phyloP scores from a whole-genome alignment of 2,329 filamentous ascomycete species.

The Bipolaris cookei region DNA sequence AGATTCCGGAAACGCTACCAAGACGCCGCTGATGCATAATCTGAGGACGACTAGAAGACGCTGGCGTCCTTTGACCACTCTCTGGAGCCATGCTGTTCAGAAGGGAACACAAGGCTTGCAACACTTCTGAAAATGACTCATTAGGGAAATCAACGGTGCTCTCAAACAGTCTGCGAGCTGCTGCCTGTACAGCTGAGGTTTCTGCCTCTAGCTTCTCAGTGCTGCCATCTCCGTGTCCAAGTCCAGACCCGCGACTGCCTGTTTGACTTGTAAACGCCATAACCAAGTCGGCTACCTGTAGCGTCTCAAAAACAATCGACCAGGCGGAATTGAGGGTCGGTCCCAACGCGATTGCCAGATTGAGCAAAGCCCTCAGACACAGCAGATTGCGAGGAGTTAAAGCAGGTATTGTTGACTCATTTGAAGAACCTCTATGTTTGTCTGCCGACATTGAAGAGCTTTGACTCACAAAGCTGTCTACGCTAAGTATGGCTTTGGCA shows the following conservation, averaged over 20 bases:
- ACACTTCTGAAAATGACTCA: slow-evolving; percentile 76
- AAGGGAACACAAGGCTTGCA: slow-evolving; percentile 76
- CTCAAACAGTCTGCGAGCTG: slow-evolving; percentile 84
- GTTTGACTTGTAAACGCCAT: slow-evolving; percentile 59
- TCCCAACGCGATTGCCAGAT: slow-evolving; percentile 90
- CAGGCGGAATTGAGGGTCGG: slow-evolving; percentile 85
- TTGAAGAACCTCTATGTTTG: slow-evolving; percentile 64
- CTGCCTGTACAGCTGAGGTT: slow-evolving; percentile 85
- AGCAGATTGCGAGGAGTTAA: slow-evolving; percentile 89
- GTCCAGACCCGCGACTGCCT: slow-evolving; percentile 25
- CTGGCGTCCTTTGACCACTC: slow-evolving; percentile 35
- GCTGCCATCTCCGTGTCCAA: slow-evolving; percentile 26
- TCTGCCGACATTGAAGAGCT: slow-evolving; percentile 61
- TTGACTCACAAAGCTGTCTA: slow-evolving; percentile 71
- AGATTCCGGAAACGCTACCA: slow-evolving; percentile 53
- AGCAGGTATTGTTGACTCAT: slow-evolving; percentile 56
- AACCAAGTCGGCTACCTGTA: slow-evolving; percentile 91
- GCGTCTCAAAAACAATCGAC: slow-evolving; percentile 87
- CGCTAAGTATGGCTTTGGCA: slow-evolving; percentile 73
- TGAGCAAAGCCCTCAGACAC: slow-evolving; percentile 89
- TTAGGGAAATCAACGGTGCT: slow-evolving; percentile 92
- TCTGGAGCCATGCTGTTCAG: slow-evolving; percentile 54
- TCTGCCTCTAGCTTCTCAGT: slow-evolving; percentile 69
- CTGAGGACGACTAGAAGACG: slow-evolving; percentile 32
- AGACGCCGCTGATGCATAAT: slow-evolving; percentile 48